Conservation (phyloP, 2,329 filamentous ascomycete genomes). For the Verticillium isaacii region DNA sequence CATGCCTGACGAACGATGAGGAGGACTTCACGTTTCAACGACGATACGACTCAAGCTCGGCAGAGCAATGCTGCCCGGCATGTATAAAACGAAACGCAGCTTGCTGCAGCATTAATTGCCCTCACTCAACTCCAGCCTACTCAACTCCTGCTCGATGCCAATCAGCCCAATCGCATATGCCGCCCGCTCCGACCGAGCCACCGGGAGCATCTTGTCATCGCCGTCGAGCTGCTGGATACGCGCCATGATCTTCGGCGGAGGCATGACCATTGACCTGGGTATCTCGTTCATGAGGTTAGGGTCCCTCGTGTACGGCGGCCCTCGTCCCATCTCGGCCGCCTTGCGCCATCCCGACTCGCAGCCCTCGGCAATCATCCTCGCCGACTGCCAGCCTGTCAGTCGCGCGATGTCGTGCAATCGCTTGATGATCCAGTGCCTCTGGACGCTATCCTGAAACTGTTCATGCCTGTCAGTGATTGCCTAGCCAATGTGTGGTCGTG, state of each 20-base stretch:
- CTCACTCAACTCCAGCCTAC: conserved; percentile 52
- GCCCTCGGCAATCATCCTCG: conserved; percentile 73
- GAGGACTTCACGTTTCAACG: too few species aligned
- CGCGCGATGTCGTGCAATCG: conserved; percentile 71
- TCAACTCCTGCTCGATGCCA: conserved; percentile 71
- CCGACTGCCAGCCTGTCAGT: conserved; percentile 83
- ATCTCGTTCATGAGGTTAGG: conserved; percentile 30
- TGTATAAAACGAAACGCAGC: not conserved
- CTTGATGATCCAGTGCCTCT: conserved; percentile 73
- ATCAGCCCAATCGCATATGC: conserved; percentile 77
- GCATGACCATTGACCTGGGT: conserved; percentile 40
- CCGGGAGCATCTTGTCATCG: conserved; percentile 44
- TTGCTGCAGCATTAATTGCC: conserved; percentile 6
- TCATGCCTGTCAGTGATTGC: not conserved
- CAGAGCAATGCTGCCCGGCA: not conserved
- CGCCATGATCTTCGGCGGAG: conserved; percentile 45
- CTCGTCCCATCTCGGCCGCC: conserved; percentile 66
- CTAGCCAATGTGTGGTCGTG: not conserved
- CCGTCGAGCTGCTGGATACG: conserved; percentile 43
- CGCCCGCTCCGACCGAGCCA: conserved; percentile 58
- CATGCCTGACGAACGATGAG: not conserved
- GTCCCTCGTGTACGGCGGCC: conserved; percentile 64
- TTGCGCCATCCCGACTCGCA: conserved; percentile 83
- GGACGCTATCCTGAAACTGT: conserved; percentile 64
- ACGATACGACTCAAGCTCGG: not conserved